A percentile compares a stretch with the other conserved stretches of the same genome.
phyloP scores from a whole-genome alignment of 345 rosid genomes.

The Eucalyptus marginata region DNA sequence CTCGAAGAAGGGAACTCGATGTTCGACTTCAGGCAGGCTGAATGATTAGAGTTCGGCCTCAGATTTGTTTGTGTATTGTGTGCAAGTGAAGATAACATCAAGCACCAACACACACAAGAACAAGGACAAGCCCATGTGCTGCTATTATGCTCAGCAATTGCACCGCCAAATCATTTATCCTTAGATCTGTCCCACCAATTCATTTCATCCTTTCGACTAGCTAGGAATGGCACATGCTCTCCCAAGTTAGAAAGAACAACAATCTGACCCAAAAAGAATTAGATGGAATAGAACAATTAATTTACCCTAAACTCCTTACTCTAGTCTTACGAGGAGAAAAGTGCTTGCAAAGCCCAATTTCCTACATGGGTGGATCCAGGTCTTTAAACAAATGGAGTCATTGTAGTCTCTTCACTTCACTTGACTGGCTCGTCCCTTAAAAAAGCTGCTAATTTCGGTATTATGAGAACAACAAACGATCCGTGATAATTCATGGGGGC shows the following conservation, averaged over 20 bases:
- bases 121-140: background rate
- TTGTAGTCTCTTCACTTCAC: background rate
- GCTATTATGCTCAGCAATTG: background rate
- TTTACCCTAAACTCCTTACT: background rate
- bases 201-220: background rate
- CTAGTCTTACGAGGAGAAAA: background rate
- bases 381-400: background rate
- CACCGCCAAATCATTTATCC: background rate
- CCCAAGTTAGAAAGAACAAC: background rate
- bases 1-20: background rate
- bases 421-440: background rate
- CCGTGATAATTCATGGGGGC: background rate
- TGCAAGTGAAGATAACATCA: background rate
- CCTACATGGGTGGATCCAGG: background rate
- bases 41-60: background rate
- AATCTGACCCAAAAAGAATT: background rate
- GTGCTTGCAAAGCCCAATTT: background rate
- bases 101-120: background rate
- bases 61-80: background rate
- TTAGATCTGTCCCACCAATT: background rate
- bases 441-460: background rate
- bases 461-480: background rate
- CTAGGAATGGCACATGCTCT: background rate
- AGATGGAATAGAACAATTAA: background rate
- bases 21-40: background rate